Evolutionary conservation across 2,329 filamentous ascomycete species (phyloP), one percentile per base, ranked within the genome.

Genomic region (Colletotrichum liriopes): DNA sequence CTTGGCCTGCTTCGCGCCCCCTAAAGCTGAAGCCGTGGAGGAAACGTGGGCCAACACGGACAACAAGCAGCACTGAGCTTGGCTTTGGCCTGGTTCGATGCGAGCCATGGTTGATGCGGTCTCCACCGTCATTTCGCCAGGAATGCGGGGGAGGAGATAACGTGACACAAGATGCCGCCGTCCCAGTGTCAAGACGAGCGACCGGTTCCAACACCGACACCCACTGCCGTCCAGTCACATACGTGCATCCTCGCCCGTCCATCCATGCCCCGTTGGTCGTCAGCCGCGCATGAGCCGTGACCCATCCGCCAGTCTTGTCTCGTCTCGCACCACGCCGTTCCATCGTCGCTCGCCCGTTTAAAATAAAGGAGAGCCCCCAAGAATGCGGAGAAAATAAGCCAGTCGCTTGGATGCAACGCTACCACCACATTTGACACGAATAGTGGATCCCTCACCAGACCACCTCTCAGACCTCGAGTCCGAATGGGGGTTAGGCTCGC

Each of bases 81-180:
- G 54, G 35, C 35, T 56, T 58, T 20, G 29, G 52, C 52, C 37
- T 37, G 39, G 52, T 29, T 65, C 51, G 60, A 69, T 56, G 59
- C 58, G 47, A 52, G 49, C 67, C 54, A 52, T 59, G 54, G 35
- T 45, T 49, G 20, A 43, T 32, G 41, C n/a, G 29, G 58, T 37
- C 41, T 37, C 59, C 37, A 20, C 65, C 16, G 20, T 63, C 51
- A 72, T 69, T 45, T 72, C 59, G 59, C 37, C 59, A 59, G 65
- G 59, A 69, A 69, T 69, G 69, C 69, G 69, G 69, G 69, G 65
- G 26, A 69, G 39, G 37, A 71, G 54, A 59, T 26, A 54, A 64
- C 41, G 65, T 68, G 52, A 64, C 58, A 64, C 47, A 9, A 49
- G 20, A n/a, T 35, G 29, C 54, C 47, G 47, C 54, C 64, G 45